Evolutionary conservation across 441 rosid species (phyloP).

Genomic region (Bruguiera hainesii): DNA sequence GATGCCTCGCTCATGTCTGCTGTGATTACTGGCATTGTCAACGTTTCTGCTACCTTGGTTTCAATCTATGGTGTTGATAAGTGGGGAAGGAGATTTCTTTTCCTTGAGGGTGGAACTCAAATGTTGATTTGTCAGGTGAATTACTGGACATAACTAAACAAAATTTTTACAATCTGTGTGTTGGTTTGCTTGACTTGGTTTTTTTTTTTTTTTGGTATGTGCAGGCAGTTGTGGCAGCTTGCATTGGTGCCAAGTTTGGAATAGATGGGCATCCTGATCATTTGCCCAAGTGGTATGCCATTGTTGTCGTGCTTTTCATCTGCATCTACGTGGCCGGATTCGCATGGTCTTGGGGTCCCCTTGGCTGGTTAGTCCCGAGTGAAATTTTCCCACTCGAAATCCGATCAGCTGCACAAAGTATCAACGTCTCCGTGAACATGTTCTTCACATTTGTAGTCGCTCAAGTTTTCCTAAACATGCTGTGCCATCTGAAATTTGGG

Average conservation of each 20-base stretch:
- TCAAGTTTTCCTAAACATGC: slow-evolving; percentile 66
- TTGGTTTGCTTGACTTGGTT: too few species aligned
- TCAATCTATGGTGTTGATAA: slow-evolving; percentile 78
- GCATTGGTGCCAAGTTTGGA: slow-evolving; percentile 78
- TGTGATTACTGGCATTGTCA: slow-evolving; percentile 73
- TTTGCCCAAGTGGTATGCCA: slow-evolving; percentile 71
- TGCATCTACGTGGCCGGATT: slow-evolving; percentile 80
- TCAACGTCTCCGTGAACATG: slow-evolving; percentile 86
- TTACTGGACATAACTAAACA: too few species aligned
- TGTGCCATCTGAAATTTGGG: slow-evolving; percentile 81
- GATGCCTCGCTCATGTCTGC: slow-evolving; percentile 82
- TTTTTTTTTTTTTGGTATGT: too few species aligned
- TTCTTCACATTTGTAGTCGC: slow-evolving; percentile 73
- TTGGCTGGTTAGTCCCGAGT: slow-evolving; percentile 87
- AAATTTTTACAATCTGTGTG: too few species aligned
- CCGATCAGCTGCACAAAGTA: slow-evolving; percentile 84
- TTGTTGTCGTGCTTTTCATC: slow-evolving; percentile 75
- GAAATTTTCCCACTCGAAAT: slow-evolving; percentile 91
- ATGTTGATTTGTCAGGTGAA: too few species aligned
- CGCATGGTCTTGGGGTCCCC: slow-evolving; percentile 97
- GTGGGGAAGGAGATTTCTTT: slow-evolving; percentile 48
- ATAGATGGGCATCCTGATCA: slow-evolving; percentile 50
- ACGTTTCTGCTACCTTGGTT: slow-evolving; percentile 59
- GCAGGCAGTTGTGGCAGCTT: slow-evolving; percentile 56
- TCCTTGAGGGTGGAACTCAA: too few species aligned